Conservation (phyloP, 805 yeast genomes). For the Candida broadrunensis region DNA sequence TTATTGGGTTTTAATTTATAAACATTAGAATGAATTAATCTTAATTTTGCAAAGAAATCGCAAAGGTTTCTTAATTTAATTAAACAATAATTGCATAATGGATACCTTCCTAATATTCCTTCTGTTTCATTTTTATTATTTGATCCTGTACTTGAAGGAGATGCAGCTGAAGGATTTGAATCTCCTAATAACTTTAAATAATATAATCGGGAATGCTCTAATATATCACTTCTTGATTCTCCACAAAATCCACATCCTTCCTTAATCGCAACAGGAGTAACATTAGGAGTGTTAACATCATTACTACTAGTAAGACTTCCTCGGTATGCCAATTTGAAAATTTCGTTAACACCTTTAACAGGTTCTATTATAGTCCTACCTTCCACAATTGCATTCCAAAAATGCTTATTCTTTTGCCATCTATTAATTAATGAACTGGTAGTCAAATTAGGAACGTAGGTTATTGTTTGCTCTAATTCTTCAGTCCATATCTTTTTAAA, state of each 20-base stretch:
- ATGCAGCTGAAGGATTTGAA: constrained; percentile 13
- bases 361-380: constrained; percentile 86
- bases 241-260: constrained; percentile 84
- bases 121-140: constrained; percentile 6
- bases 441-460: constrained; percentile 41
- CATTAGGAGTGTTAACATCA: constrained; percentile 10
- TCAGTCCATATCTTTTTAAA: constrained; percentile 65
- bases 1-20: constrained; percentile 51
- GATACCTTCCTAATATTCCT: constrained; percentile 44
- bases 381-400: constrained; percentile 69
- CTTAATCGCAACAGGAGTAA: constrained; percentile 64
- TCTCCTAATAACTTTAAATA: constrained; percentile 50
- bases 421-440: constrained; percentile 45
- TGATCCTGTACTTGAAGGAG: constrained; percentile 2
- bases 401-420: constrained; percentile 44
- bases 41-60: constrained; percentile 74
- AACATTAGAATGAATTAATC: constrained; percentile 53
- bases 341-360: constrained; percentile 76
- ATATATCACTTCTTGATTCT: constrained; percentile 64
- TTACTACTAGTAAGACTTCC: constrained; percentile 9
- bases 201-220: constrained; percentile 78
- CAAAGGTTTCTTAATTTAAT: constrained; percentile 76
- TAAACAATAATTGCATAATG: constrained; percentile 81
- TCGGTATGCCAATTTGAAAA: constrained; percentile 47
- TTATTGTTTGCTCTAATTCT: constrained; percentile 60